These are phyloP conservation scores for Naematelia aurantialba DNA, from an alignment of 768 basidiomycete species.

Conservation along the genomic window DNA sequence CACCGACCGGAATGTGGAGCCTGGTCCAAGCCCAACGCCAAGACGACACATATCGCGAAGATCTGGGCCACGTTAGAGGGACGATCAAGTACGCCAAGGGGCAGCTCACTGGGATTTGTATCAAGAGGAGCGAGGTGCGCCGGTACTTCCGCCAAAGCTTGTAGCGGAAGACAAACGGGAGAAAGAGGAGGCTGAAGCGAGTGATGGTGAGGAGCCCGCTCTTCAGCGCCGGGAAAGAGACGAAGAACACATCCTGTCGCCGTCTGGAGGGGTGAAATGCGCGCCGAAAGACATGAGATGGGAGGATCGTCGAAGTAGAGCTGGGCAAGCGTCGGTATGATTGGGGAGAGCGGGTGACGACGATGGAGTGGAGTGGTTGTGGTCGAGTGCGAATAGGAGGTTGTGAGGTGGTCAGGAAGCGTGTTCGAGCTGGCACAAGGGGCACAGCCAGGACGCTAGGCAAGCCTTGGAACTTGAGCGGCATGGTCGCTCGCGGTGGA, in stretches of 20 bases:
- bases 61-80: constrained; percentile 39
- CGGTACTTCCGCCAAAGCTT: constrained; percentile 52
- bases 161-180: constrained; percentile 43
- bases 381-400: too few relatives aligned
- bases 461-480: not conserved
- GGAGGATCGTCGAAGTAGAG: not conserved
- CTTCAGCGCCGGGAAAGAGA: constrained; percentile 54
- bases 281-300: constrained; percentile 1
- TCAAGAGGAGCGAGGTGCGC: constrained; percentile 47
- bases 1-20: constrained; percentile 51
- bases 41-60: constrained; percentile 52
- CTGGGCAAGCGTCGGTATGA: too few relatives aligned
- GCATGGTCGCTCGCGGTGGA: not conserved
- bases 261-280: constrained; percentile 47
- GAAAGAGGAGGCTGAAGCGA: constrained; percentile 46
- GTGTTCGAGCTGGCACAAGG: not conserved
- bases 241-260: constrained; percentile 52
- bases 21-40: constrained; percentile 54
- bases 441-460: not conserved
- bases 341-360: too few relatives aligned
- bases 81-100: not conserved
- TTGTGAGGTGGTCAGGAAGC: too few relatives aligned
- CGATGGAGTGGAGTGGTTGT: not conserved
- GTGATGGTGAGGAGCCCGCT: constrained; percentile 51
- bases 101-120: constrained; percentile 52